phyloP scores from a whole-genome alignment of 1,284 basidiomycete genomes.

The Exobasidium rhododendri region DNA sequence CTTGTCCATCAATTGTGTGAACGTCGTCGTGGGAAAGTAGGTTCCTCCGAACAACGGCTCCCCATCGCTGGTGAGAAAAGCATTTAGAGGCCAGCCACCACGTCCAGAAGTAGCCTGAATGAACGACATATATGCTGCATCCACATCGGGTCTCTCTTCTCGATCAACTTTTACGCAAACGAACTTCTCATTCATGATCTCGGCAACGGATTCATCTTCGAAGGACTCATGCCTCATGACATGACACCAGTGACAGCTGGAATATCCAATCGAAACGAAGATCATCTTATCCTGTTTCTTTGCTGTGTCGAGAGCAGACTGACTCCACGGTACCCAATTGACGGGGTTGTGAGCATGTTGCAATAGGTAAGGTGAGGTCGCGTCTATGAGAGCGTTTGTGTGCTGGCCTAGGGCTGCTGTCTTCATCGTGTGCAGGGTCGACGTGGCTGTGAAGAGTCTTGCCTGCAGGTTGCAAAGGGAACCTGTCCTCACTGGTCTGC shows the following conservation, averaged over 20 bases:
- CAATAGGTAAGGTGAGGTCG: conserved; percentile 59
- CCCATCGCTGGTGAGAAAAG: conserved; percentile 38
- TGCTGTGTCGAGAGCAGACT: conserved; percentile 57
- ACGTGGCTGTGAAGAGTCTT: too few relatives aligned
- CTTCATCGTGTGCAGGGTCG: neutral
- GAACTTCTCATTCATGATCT: conserved; percentile 59
- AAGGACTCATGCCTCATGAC: conserved; percentile 58
- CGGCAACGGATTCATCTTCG: conserved; percentile 57
- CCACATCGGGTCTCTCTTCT: conserved; percentile 60
- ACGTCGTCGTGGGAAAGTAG: conserved; percentile 56
- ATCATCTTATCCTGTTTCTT: conserved; percentile 57
- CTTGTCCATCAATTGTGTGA: conserved; percentile 40
- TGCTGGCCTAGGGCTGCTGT: neutral
- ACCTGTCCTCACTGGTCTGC: neutral
- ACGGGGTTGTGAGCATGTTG: conserved; percentile 59
- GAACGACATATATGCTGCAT: conserved; percentile 60
- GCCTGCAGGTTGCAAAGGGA: neutral
- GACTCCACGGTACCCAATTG: conserved; percentile 59
- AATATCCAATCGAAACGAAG: conserved; percentile 60
- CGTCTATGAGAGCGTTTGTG: conserved; percentile 55
- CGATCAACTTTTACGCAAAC: conserved; percentile 60
- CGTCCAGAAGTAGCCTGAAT: conserved; percentile 58
- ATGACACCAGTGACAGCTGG: conserved; percentile 55
- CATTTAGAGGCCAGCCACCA: conserved; percentile 60
- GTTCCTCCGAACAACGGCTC: conserved; percentile 60